Percentiles rank a stretch among this genome's conserved stretches.
Conservation (phyloP, 2,329 filamentous ascomycete species). For the Didymella arachidicola region DNA sequence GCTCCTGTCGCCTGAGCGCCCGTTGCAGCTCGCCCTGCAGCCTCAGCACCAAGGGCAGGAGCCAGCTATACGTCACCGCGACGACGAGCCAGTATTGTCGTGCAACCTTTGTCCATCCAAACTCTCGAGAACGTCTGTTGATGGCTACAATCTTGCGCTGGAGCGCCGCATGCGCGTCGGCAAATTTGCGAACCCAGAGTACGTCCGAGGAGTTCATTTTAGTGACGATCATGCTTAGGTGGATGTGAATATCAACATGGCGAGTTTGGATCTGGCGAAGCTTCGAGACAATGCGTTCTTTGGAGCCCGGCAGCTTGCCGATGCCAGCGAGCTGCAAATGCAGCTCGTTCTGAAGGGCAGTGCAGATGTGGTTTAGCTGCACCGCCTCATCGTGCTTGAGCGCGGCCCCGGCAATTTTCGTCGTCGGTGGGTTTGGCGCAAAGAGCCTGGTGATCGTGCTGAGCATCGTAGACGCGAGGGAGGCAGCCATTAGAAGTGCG, state of each 20-base stretch:
- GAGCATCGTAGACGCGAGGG: neutral
- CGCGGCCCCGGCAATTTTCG: neutral
- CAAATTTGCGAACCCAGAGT: neutral
- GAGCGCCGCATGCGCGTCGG: neutral
- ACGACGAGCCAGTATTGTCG: neutral
- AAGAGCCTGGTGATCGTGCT: neutral
- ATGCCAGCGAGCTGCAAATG: neutral
- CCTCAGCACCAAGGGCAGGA: neutral
- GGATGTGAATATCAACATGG: neutral
- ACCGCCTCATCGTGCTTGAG: neutral
- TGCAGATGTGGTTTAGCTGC: neutral
- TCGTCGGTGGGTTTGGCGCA: neutral
- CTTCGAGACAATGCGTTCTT: neutral
- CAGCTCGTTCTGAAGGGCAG: neutral
- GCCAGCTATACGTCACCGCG: conserved; percentile 1
- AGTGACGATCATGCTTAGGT: neutral
- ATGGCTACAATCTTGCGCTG: conserved; percentile 1
- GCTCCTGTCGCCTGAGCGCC: neutral
- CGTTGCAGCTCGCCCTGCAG: neutral
- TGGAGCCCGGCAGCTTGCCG: neutral
- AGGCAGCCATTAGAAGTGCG: neutral
- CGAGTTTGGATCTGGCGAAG: neutral
- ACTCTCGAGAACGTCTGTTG: neutral
- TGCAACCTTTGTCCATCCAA: neutral
- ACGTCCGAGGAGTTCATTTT: neutral